phyloP scores from a whole-genome alignment of 2,329 filamentous ascomycete species.

The Berkeleyomyces rouxiae region DNA sequence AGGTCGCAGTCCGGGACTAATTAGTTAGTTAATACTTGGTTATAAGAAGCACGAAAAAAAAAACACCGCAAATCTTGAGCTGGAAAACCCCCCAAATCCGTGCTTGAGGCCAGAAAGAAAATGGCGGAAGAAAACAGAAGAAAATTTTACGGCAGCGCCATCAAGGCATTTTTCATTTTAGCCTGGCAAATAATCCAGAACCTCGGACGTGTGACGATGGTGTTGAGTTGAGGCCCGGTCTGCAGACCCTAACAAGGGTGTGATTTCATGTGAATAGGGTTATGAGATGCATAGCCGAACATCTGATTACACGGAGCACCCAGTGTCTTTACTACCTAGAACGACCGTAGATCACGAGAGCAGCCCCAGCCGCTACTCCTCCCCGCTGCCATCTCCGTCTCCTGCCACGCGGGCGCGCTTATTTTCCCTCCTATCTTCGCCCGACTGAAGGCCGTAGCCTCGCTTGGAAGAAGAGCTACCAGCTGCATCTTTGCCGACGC shows the following conservation, averaged over 20 bases:
- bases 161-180: neutral
- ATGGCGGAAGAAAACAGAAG: neutral
- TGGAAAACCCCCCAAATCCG: neutral
- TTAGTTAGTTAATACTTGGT: neutral
- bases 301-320: no score
- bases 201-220: no score
- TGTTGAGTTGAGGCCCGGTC: no score
- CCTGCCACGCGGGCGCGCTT: constrained; percentile 71
- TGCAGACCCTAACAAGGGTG: no score
- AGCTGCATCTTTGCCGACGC: constrained; percentile 44
- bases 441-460: constrained; percentile 59
- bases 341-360: no score
- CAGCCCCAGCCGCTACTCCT: neutral
- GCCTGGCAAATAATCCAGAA: neutral
- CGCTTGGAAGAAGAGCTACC: constrained; percentile 42
- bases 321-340: no score
- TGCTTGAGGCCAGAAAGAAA: neutral
- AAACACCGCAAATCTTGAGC: neutral
- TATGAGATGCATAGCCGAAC: no score
- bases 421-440: constrained; percentile 31
- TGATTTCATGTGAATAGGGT: no score
- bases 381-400: constrained; percentile 33
- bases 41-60: neutral
- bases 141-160: neutral
- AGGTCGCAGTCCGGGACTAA: no score